Evolutionary conservation across 2,329 filamentous ascomycete species (phyloP), one percentile per base, ranked within the genome.

Genomic region (Diaporthe sp.): DNA sequence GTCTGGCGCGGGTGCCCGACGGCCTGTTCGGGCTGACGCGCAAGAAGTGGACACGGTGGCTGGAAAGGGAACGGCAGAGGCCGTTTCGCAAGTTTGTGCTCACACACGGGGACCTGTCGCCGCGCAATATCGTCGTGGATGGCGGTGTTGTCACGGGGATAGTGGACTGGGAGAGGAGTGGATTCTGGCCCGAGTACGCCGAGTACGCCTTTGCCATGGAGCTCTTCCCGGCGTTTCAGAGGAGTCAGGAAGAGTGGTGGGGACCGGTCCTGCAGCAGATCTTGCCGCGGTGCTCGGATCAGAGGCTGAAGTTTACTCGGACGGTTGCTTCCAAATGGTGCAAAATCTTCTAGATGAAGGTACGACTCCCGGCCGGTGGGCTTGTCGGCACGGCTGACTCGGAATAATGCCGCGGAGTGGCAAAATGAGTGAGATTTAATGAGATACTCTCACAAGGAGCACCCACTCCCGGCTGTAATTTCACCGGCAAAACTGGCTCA

Each of bases 161-260:
- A n/a, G 61, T 77, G 4, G 74, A 75, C 72, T 77, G 76, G 76
- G 76, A 73, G 15, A 65, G 51, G 46, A 75, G 76, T 39, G 76
- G 76, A 7, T 76, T 76, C 46, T 77, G 70, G 57, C 76, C 76
- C 12, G 76, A 76, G 31, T 77, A 77, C 51, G 74, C 72, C 15
- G 76, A 76, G 57, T 77, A 74, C 28, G 76, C 72, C 2, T 76
- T 77, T 44, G 74, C 74, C 9, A 75, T 74, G 74, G 42, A 28
- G n/a, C 37, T 71, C 12, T 65, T 49, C 19, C 67, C 68, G 2
- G 8, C 8, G n/a, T 39, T 28, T 19, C 58, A 62, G 1, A 62
- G 39, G 2, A 69, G 65, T 19, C 37, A 44, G n/a, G 72, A 76
- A 25, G 49, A 77, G n/a, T 76, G 74, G 74, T 77, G 76, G 74